Base-by-base conservation (phyloP, 2,329 filamentous ascomycete species). In the Aspergillus versicolor region DNA sequence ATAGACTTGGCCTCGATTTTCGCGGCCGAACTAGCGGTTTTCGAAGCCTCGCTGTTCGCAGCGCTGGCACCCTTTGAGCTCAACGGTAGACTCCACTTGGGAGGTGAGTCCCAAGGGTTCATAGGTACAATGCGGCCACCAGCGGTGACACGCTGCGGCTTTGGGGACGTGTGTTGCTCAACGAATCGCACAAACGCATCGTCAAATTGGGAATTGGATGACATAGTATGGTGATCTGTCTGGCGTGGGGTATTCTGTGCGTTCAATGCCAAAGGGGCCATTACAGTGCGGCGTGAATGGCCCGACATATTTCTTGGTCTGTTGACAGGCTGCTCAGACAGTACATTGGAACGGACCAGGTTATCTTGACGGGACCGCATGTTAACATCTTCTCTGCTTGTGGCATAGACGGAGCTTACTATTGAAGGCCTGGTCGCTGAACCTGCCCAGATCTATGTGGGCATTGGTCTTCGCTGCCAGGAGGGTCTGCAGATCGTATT, bases 81-180 rank as follows among this genome's bases (percentile, higher is more conserved):
- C 60, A 58, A 8, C 2, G 63, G 62, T 38, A 74, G 61, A 42
- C 70, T 69, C 59, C 74, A 73, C 57, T 74, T 68, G 5, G 77
- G 75, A 53, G 70, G 70, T 22, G 73, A 66, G 11, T 57, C 32
- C 19, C 65, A 62, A 32, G 71, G 67, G 37, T 70, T 68, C 73
- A 79, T 78, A n/a, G 78, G 77, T 37, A 81, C 77, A 27, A 81
- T 79, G 41, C 73, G 73, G 8, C 79, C 79, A 21, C 77, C 77
- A 56, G 79, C 77, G 40, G 78, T 80, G 48, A 81, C 79, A 51
- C 78, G 75, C 51, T 80, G 75, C 57, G 79, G 75, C 34, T 73
- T 77, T n/a, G 78, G 77, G 37, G 79, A 80, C 7, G 76, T 70
- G 57, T 80, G 77, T 51, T 77, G 71, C 63, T 76, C 76, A 8